Base-by-base conservation (phyloP, 1,284 basidiomycete species). In the Macrocystidia cucumis region DNA sequence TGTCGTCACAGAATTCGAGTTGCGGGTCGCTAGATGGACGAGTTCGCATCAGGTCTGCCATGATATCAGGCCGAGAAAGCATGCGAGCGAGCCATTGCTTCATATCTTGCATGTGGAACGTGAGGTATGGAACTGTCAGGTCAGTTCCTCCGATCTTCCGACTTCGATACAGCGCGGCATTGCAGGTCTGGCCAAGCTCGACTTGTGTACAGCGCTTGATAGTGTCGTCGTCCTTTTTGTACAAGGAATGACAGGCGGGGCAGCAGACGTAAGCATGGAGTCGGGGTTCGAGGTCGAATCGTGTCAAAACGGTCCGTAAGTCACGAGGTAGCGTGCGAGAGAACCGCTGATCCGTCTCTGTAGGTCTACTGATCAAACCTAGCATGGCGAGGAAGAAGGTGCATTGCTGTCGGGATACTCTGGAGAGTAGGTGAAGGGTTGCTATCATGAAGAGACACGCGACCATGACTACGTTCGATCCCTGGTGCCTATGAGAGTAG, bases 231-330 rank as follows among this genome's bases (percentile, higher is more conserved):
- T 6, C 24, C 7, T 46, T 43, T 13, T 29, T 37, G 29, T 52
- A 44, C 3, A 34, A 46, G 22, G 30, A 47, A 16, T 39, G 39
- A 19, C 44, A 54, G 3, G 33, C 14, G 0, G 47, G 46, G 26
- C 52, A 55, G 7, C 47, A 35, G 0, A 44, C 40, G 21, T 33
- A 41, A 13, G 43, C 34, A 2, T 41, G 51, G 1, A 44, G 50
- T 9, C 21, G 34, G 26, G 35, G 29, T 3, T 55, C 39, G 1
- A 56, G 38, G 6, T 52, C 40, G 23, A 57, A 52, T 2, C 18
- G 13, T 5, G 32, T 39, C 0, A 54, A 37, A 9, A 45, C 49
- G 7, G 41, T 39, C 7, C 40, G 25, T 9, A 55, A 32, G 9
- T 29, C 45, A 1, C 35, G 36, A 5, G 44, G 48, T 2, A 48